A percentile compares a stretch with the other conserved stretches of the same genome.
Evolutionary conservation across 208 protist genomes (phyloP).

Genomic region (Naegleria gruberi): DNA sequence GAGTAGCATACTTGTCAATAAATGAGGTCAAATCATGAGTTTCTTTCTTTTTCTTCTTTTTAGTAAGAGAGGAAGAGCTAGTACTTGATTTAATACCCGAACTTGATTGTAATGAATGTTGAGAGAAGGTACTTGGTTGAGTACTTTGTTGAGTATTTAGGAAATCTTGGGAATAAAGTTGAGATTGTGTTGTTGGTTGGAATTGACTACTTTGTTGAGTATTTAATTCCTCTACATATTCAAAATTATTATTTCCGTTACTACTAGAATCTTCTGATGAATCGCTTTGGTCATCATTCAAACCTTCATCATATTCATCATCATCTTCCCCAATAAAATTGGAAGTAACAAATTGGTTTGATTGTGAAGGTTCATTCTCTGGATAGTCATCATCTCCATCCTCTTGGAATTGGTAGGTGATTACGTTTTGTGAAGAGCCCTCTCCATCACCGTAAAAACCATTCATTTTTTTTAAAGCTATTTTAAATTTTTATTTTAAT

Average conservation of each 20-base stretch:
- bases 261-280: background rate
- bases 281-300: background rate
- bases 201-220: background rate
- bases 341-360: background rate
- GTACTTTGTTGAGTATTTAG: background rate
- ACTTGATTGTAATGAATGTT: background rate
- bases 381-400: background rate
- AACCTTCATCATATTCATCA: background rate
- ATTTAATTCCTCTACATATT: background rate
- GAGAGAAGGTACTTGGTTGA: background rate
- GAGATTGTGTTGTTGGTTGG: background rate
- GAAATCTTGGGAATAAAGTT: background rate
- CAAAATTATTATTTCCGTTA: background rate
- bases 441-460: too few species aligned
- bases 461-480: too few species aligned
- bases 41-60: background rate
- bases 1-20: background rate
- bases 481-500: too few species aligned
- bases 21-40: background rate
- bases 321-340: background rate
- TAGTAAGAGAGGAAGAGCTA: background rate
- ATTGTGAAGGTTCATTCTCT: background rate
- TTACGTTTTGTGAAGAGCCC: background rate
- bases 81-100: background rate
- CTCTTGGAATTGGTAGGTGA: background rate